Conservation (phyloP, 768 basidiomycete genomes). For the Leccinellum albellum region DNA sequence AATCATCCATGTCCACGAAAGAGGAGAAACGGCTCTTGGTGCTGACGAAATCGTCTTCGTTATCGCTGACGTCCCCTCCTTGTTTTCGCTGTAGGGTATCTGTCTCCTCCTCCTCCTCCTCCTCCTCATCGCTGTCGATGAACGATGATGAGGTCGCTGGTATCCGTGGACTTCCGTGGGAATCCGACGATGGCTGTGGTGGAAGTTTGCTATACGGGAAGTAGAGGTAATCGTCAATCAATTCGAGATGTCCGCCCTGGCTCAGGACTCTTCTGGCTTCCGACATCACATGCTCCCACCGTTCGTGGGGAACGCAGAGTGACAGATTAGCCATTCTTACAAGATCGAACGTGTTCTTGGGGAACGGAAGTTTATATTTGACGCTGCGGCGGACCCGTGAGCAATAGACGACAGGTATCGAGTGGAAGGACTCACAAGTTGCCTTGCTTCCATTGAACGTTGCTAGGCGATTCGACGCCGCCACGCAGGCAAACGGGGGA, state of each 20-base stretch:
- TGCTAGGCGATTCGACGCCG: constrained; percentile 33
- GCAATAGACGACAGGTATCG: background rate
- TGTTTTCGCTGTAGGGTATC: constrained; percentile 9
- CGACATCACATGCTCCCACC: constrained; percentile 56
- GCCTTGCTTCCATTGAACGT: constrained; percentile 51
- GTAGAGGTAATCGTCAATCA: constrained; percentile 68
- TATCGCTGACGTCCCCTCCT: constrained; percentile 7
- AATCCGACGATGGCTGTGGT: constrained; percentile 13
- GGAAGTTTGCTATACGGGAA: constrained; percentile 52
- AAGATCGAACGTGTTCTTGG: constrained; percentile 60
- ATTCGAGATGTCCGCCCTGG: constrained; percentile 60
- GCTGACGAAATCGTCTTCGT: constrained; percentile 30
- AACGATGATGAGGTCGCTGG: constrained; percentile 17
- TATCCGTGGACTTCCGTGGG: background rate
- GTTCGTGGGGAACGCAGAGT: constrained; percentile 54
- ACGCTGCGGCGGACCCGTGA: constrained; percentile 37
- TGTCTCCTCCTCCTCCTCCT: constrained; percentile 18
- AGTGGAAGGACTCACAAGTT: constrained; percentile 56
- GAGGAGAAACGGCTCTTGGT: constrained; percentile 29
- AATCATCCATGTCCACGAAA: constrained; percentile 16
- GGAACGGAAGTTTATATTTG: constrained; percentile 57
- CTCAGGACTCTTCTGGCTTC: constrained; percentile 64
- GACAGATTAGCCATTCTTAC: constrained; percentile 70
- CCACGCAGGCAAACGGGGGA: constrained; percentile 32
- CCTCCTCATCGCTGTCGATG: constrained; percentile 17